Conservation (phyloP, 1,284 basidiomycete species). For the Pseudozyma flocculosa region DNA sequence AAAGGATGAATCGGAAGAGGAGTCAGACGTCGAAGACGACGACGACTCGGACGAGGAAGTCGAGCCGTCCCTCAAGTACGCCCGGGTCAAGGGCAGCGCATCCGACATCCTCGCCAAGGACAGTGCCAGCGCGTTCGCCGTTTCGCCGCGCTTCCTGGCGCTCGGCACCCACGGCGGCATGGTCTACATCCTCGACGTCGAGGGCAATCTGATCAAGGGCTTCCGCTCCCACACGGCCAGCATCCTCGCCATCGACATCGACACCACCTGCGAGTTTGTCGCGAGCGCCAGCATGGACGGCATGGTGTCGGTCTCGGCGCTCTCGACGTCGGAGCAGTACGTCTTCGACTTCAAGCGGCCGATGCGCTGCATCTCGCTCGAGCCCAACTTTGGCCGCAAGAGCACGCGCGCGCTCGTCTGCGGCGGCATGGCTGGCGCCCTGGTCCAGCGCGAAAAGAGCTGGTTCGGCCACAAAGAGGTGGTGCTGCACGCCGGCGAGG, state of each 20-base stretch:
- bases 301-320: conserved; percentile 83
- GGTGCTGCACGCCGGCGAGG: conserved; percentile 81
- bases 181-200: conserved; percentile 79
- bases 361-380: conserved; percentile 83
- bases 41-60: conserved; percentile 28
- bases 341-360: conserved; percentile 90
- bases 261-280: conserved; percentile 82
- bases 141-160: conserved; percentile 67
- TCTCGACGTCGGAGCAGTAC: conserved; percentile 76
- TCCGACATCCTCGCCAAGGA: conserved; percentile 84
- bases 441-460: conserved; percentile 87
- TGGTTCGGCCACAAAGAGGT: conserved; percentile 95
- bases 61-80: conserved; percentile 76
- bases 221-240: conserved; percentile 90
- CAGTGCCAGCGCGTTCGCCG: conserved; percentile 62
- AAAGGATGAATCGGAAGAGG: conserved; percentile 20
- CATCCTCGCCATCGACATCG: conserved; percentile 80
- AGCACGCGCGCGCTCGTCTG: conserved; percentile 83
- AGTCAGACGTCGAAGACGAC: conserved; percentile 8
- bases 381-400: conserved; percentile 83
- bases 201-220: conserved; percentile 81
- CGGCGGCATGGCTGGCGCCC: conserved; percentile 85
- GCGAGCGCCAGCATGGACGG: conserved; percentile 93
- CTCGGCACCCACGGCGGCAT: conserved; percentile 89
- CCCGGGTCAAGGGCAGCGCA: conserved; percentile 72